A percentile compares a stretch with the other conserved stretches of the same genome.
Conservation (phyloP, 2,329 filamentous ascomycete species). For the Venturiaceae sp. region DNA sequence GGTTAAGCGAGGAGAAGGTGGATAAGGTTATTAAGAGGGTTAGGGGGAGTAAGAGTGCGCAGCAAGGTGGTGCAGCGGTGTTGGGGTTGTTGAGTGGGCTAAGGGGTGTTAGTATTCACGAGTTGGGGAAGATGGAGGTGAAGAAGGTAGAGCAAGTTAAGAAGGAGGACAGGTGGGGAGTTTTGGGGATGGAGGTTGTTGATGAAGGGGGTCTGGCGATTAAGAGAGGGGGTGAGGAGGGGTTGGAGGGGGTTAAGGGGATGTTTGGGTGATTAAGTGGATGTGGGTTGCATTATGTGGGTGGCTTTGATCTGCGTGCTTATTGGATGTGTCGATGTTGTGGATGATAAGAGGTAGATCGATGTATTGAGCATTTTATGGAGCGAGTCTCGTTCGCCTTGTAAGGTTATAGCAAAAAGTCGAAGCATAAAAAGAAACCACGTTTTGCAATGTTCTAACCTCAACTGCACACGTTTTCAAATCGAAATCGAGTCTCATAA, state of each 20-base stretch:
- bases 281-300: no score
- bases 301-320: no score
- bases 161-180: slow-evolving; percentile 22
- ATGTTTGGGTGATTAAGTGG: no score
- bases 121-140: slow-evolving; percentile 70
- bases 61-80: slow-evolving; percentile 61
- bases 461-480: no score
- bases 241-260: slow-evolving; percentile 32
- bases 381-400: no score
- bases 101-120: slow-evolving; percentile 83
- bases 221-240: slow-evolving; percentile 27
- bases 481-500: no score
- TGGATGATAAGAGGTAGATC: no score
- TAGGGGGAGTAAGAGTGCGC: slow-evolving; percentile 36
- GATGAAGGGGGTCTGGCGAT: slow-evolving; percentile 18
- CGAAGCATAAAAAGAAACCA: no score
- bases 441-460: no score
- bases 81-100: slow-evolving; percentile 78
- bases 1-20: slow-evolving; percentile 58
- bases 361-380: no score
- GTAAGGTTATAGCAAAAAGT: no score
- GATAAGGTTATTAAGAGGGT: slow-evolving; percentile 38
- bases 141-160: slow-evolving; percentile 15
- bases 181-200: slow-evolving; percentile 34
- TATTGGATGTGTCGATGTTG: no score